Base-by-base conservation (phyloP, 805 yeast species). In the Lipomyces mesembrius region DNA sequence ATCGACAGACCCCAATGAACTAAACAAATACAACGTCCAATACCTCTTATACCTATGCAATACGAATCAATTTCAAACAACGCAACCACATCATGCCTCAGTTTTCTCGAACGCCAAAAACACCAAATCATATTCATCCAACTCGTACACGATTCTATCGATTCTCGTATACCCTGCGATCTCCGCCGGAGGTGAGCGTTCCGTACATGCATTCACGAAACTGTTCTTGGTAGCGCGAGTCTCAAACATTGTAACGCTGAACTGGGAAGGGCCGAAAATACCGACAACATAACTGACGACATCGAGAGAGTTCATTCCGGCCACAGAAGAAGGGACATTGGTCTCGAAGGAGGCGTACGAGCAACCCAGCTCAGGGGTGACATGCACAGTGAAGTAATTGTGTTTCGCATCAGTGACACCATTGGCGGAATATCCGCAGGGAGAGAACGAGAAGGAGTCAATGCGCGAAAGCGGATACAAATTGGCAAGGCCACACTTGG, bases 341-440 rank as follows among this genome's bases (percentile, higher is more conserved):
- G 97, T 87, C 77, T 95, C 98, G 77, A 95, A 95, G 9, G 97
- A 90, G 3, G 98, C 98, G 78, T 94, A 94, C 4, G 97, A 91
- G 92, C 96, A 94, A 49, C 94, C 97, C 27, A 82, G 77, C 76
- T 95, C 98, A 0, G 98, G 98, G 0, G 99, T 95, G 54, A 95
- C 90, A 76, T 95, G 98, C 66, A 93, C 82, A 8, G 98, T 94
- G 75, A 89, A 90, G 77, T 88, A 89, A 72, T 83, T 78, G 75
- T 86, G 86, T 29, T 69, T 53, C 72, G 84, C 83, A 54, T 82
- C 84, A 57, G 85, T 81, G 51, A 93, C 81, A 22, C 96, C 88
- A 77, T 94, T 94, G 57, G 97, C 91, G 1, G 97, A 91, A 75
- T 87, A 94, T 7, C 99, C 99, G 77, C 98, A 94, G 1, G 99